phyloP scores from a whole-genome alignment of 148 eudicot species.

The Cornus florida region DNA sequence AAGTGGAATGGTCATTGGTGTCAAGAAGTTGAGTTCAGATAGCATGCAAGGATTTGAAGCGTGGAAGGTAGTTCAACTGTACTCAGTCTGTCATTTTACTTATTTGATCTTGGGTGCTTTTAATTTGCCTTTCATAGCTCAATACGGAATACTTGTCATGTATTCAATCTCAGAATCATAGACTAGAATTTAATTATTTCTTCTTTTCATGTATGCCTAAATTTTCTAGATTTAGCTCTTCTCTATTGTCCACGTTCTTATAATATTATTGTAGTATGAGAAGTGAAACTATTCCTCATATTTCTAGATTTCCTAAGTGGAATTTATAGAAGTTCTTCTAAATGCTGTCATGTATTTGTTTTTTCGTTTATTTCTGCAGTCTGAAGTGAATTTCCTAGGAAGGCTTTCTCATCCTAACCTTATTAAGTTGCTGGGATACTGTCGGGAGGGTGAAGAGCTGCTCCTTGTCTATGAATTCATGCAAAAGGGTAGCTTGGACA shows the following conservation, averaged over 20 bases:
- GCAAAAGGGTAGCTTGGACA: slow-evolving; percentile 82
- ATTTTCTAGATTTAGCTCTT: no score
- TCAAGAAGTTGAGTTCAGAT: slow-evolving; percentile 70
- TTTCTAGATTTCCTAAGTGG: no score
- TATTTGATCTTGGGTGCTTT: background rate
- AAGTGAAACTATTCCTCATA: no score
- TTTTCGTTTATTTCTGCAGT: slow-evolving; percentile 36
- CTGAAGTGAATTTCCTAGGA: slow-evolving; percentile 84
- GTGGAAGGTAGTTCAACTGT: slow-evolving; percentile 63
- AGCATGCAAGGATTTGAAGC: slow-evolving; percentile 80
- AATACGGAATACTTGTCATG: background rate
- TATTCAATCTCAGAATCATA: background rate
- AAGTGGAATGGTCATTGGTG: slow-evolving; percentile 49
- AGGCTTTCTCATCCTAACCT: slow-evolving; percentile 83
- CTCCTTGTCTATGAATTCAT: slow-evolving; percentile 82
- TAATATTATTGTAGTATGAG: no score
- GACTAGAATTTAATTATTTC: background rate
- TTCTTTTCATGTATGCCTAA: background rate
- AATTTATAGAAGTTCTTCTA: no score
- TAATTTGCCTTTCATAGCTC: background rate
- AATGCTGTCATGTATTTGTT: no score
- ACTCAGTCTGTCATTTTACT: background rate
- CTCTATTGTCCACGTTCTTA: no score
- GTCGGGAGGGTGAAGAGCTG: slow-evolving; percentile 67
- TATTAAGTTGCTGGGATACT: slow-evolving; percentile 76